A percentile compares a stretch with the other conserved stretches of the same genome.
Conservation (phyloP, 163 green algal species). For the Scenedesmus sp. region DNA sequence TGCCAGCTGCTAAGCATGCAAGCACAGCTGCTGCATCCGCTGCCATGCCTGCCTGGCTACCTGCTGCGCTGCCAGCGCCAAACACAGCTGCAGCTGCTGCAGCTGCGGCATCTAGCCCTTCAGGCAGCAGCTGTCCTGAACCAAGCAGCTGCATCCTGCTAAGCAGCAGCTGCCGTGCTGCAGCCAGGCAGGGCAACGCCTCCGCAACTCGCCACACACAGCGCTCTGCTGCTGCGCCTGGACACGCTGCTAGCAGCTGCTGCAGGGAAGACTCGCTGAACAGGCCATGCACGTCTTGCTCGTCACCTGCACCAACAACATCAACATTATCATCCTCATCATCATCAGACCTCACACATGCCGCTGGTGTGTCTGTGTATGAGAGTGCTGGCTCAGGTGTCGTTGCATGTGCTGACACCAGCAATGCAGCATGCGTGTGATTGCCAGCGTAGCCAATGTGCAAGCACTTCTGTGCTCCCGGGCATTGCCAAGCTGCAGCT, state of each 20-base stretch:
- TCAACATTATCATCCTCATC: no score
- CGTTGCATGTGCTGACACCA: background rate
- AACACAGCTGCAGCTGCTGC: slow-evolving; percentile 15
- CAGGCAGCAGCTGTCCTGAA: slow-evolving; percentile 34
- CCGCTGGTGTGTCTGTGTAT: background rate
- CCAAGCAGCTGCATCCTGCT: slow-evolving; percentile 54
- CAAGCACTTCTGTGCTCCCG: background rate
- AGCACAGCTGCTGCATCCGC: slow-evolving; percentile 44
- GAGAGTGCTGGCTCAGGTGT: background rate
- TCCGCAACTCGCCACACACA: slow-evolving; percentile 62
- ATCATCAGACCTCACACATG: no score
- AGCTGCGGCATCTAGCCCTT: background rate
- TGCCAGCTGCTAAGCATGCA: slow-evolving; percentile 45
- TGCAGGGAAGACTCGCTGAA: slow-evolving; percentile 29
- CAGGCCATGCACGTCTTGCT: slow-evolving; percentile 39
- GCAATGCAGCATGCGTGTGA: background rate
- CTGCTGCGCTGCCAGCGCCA: background rate
- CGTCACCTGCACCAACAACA: slow-evolving; percentile 30
- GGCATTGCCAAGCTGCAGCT: background rate
- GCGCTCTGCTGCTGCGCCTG: background rate
- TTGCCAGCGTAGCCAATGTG: background rate
- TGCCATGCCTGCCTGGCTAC: background rate
- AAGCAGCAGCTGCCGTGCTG: slow-evolving; percentile 47
- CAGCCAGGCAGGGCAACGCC: slow-evolving; percentile 54
- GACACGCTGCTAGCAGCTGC: slow-evolving; percentile 43